Evolutionary conservation across 164 flowering plant species (phyloP).

Genomic region (Sextonia rubra): DNA sequence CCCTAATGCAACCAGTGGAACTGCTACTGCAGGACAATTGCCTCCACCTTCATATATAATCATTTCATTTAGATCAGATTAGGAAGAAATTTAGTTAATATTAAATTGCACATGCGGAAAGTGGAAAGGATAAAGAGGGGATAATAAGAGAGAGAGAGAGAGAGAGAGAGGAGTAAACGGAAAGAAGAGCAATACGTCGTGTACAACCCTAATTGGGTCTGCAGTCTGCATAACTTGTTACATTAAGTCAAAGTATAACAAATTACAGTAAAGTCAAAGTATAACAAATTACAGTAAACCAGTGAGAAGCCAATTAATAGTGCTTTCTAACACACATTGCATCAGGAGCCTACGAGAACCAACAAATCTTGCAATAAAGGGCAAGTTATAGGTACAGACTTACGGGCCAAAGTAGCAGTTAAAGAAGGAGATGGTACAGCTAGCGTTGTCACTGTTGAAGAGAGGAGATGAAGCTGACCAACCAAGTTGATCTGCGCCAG

Average conservation of each 20-base stretch:
- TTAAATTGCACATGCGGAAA: no score
- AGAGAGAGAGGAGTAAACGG: no score
- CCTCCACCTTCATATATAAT: slow-evolving; percentile 82
- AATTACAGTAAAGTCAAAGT: no score
- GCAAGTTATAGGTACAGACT: slow-evolving; percentile 32
- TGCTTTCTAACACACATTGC: neutral
- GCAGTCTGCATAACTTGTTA: no score
- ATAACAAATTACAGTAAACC: no score
- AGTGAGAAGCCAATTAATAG: no score
- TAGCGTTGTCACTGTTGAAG: slow-evolving; percentile 84
- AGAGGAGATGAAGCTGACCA: slow-evolving; percentile 96
- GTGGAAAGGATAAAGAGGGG: no score
- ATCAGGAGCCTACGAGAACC: neutral
- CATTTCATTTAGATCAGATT: slow-evolving; percentile 16
- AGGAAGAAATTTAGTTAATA: neutral
- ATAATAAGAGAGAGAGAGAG: no score
- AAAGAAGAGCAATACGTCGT: no score
- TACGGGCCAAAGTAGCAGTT: slow-evolving; percentile 94
- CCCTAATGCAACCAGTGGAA: slow-evolving; percentile 94
- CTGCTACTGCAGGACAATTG: slow-evolving; percentile 82
- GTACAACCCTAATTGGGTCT: no score
- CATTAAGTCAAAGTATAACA: no score
- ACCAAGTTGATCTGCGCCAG: slow-evolving; percentile 68
- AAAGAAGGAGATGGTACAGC: slow-evolving; percentile 96
- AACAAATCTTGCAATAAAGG: neutral